Evolutionary conservation across 2,329 filamentous ascomycete genomes (phyloP), one percentile per base, ranked within the genome.

Genomic region (Clarireedia paspali): DNA sequence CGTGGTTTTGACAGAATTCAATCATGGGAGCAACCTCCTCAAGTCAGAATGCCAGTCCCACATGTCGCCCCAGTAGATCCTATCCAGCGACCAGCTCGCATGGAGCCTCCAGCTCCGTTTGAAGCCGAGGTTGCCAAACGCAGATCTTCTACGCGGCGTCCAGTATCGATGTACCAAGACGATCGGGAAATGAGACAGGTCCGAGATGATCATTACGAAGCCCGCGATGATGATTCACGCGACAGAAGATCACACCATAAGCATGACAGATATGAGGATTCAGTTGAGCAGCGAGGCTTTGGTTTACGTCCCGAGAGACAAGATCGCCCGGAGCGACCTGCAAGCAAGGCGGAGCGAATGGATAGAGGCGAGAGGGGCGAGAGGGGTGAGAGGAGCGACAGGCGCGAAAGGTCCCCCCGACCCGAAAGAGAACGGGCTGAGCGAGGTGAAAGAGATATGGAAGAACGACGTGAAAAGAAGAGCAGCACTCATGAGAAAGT

Each of bases 1-100:
- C 77, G 85, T 62, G 87, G 84, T 0, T 82, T 90, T 60, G 87
- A 89, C 63, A 87, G 82, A 70, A 80, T 88, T 60, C 80, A 62
- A 15, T 65, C 72, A 6, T 81, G 81, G 59, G 77, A 80, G 24
- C 68, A 75, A 27, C 71, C 68, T 71, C 17, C 53, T 20, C 12
- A 44, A 7, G 38, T 14, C 12, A 75, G 77, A 50, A 72, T 77
- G 66, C 74, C 79, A 15, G 70, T 78, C 14, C 73, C 59, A 38
- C 58, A 57, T 30, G 55, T 60, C 42, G 36, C 58, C 10, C 57
- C 75, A 6, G 60, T 68, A 53, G 66, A 66, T 23, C 62, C 65
- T 12, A 47, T 64, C 44, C 57, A 61, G 24, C 60, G 66, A 46
- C 63, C 63, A 47, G 57, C 57, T n/a, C 55, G 63, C 7, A 57